Conservation (phyloP, 768 basidiomycete species). For the Cantharellus cinnabarinus region DNA sequence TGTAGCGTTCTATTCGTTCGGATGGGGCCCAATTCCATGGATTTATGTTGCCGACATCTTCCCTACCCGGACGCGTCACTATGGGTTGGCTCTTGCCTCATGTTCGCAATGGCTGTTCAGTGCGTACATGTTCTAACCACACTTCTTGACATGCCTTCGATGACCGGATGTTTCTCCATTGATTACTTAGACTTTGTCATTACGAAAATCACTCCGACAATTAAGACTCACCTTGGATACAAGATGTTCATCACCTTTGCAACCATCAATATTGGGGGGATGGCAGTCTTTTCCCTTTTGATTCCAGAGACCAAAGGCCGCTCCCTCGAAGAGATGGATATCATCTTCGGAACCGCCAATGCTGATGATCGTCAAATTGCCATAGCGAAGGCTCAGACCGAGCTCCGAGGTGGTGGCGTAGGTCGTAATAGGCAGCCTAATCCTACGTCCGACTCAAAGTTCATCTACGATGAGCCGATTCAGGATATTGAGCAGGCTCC, state of each 20-base stretch:
- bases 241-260: constrained; percentile 66
- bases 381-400: constrained; percentile 17
- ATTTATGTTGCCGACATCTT: constrained; percentile 64
- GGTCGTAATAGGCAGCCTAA: no score
- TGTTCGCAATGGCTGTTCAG: constrained; percentile 73
- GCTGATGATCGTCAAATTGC: constrained; percentile 32
- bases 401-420: no score
- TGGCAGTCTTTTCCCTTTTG: constrained; percentile 47
- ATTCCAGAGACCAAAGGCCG: constrained; percentile 25
- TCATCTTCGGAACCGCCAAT: constrained; percentile 37
- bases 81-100: constrained; percentile 54
- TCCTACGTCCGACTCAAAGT: no score
- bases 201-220: constrained; percentile 45
- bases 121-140: constrained; percentile 16
- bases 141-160: not conserved
- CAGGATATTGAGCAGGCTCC: no score
- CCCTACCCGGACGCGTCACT: constrained; percentile 65
- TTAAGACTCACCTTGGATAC: constrained; percentile 41
- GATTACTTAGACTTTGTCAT: constrained; percentile 39
- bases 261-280: constrained; percentile 48
- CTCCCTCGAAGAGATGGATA: constrained; percentile 32
- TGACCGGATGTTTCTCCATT: not conserved
- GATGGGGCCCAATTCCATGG: constrained; percentile 51
- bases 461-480: no score
- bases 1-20: constrained; percentile 55